A percentile compares a stretch with the other conserved stretches of the same genome.
These are phyloP conservation scores for Tolypocladium ovalisporum DNA, from an alignment of 2,329 filamentous ascomycete genomes.

Conservation along the genomic window DNA sequence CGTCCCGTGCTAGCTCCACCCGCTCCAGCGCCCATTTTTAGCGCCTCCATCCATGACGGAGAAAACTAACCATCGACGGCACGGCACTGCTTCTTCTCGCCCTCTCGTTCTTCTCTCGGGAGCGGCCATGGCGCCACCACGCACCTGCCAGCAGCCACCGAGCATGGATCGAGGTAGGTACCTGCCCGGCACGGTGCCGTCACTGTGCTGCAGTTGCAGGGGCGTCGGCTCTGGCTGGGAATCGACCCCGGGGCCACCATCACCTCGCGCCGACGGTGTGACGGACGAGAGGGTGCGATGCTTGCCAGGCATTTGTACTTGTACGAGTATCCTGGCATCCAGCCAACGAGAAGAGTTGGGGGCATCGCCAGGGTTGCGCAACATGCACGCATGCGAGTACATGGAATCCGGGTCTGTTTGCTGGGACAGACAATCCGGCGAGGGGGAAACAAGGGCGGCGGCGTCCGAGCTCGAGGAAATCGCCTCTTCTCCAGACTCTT, in stretches of 20 bases:
- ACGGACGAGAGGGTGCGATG: no score
- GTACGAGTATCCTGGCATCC: no score
- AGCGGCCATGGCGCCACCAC: background rate
- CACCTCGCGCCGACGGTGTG: background rate
- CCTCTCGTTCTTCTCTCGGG: background rate
- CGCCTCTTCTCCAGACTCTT: background rate
- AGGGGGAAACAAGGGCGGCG: no score
- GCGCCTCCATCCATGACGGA: background rate
- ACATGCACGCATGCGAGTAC: background rate
- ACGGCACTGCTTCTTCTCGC: background rate
- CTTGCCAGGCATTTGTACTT: no score
- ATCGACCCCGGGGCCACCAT: no score
- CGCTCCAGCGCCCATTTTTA: background rate
- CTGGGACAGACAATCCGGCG: background rate
- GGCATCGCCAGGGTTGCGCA: background rate
- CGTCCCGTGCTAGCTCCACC: background rate
- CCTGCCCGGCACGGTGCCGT: background rate
- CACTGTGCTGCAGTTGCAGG: background rate
- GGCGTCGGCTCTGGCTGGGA: background rate
- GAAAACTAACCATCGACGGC: background rate
- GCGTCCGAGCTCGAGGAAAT: no score
- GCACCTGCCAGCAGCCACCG: background rate
- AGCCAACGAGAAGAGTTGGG: background rate
- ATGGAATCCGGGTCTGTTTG: background rate
- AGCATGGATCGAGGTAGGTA: background rate